Evolutionary conservation across 139 green algal genomes (phyloP), one percentile per base, ranked within the genome.

Genomic region (Yamagishiella unicocca): DNA sequence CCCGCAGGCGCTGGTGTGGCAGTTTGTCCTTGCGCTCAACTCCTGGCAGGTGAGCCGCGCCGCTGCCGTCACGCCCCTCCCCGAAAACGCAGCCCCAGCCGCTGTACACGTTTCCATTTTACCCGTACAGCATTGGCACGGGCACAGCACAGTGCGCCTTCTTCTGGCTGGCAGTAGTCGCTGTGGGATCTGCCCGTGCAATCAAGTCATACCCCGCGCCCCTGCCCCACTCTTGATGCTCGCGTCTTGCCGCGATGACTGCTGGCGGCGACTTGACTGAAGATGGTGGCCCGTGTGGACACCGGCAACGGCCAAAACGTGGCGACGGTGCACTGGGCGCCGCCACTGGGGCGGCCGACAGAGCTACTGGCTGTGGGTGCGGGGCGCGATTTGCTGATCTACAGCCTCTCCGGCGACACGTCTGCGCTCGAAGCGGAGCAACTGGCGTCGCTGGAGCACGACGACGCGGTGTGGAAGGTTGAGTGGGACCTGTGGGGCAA

Each of bases 401-500:
- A 82, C 70, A 83, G 78, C 53, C 67, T 94, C 1, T 7, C 43
- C 1, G 89, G 89, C 14, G 87, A 90, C 71, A 87, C 53, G 7
- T 54, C 50, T 0, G 33, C 83, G 6, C 70, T 87, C 70, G 10
- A 74, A 31, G 38, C 29, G 21, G 62, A 87, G 33, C 53, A 71
- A 53, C 74, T 88, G 8, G 66, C 66, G 19, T 24, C 45, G 61
- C 38, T 88, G 67, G 61, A 61, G 24, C 89, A 92, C 46, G 68
- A 77, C 7, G 83, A 24, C 1, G 17, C 40, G 6, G 88, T 93
- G 43, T 91, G 79, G 85, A 87, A 90, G 73, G 66, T 93, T 19
- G 90, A 93, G 83, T 94, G 91, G 42, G 91, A 90, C 66, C 46
- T 76, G 61, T 58, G 89, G 62, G 92, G 90, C 67, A 93, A 87